A percentile compares a stretch with the other conserved stretches of the same genome.
Evolutionary conservation across 192 early-diverging fungal species (phyloP).

Genomic region (Backusella liffmaniae): DNA sequence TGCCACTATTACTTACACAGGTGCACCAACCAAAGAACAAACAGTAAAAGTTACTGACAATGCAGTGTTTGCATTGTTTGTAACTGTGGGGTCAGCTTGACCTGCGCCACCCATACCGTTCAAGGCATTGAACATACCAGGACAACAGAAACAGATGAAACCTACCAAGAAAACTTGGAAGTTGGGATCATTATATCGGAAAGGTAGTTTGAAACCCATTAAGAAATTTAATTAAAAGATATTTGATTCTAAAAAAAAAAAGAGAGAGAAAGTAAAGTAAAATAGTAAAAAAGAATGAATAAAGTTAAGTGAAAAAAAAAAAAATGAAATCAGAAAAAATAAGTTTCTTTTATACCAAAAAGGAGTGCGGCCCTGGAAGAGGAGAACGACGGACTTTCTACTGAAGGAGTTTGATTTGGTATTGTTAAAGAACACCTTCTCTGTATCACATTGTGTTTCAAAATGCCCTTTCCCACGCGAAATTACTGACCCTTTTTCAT

Average conservation of each 20-base stretch:
- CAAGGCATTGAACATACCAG: slow-evolving; percentile 63
- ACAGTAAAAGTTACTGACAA: slow-evolving; percentile 76
- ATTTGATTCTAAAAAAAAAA: background rate
- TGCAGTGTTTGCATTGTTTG: slow-evolving; percentile 79
- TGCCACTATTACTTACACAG: slow-evolving; percentile 40
- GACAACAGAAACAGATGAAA: slow-evolving; percentile 44
- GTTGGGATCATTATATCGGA: slow-evolving; percentile 29
- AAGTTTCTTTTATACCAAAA: background rate
- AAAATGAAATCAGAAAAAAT: background rate
- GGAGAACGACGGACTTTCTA: slow-evolving; percentile 3
- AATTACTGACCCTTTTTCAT: background rate
- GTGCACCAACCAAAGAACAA: slow-evolving; percentile 71
- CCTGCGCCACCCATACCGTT: slow-evolving; percentile 68
- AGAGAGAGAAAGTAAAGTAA: background rate
- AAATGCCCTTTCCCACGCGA: slow-evolving; percentile 4
- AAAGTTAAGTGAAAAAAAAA: background rate
- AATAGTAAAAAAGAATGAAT: background rate
- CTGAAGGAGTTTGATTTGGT: slow-evolving; percentile 2
- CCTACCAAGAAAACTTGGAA: slow-evolving; percentile 38
- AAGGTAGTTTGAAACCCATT: slow-evolving; percentile 29
- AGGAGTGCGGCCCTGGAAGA: slow-evolving; percentile 7
- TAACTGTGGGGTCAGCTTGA: slow-evolving; percentile 57
- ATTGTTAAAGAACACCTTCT: slow-evolving; percentile 1
- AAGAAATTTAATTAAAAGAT: background rate
- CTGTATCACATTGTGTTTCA: slow-evolving; percentile 9